Evolutionary conservation across 306 rosid genomes (phyloP), one percentile per base, ranked within the genome.

Genomic region (Citrullus mucosospermus): DNA sequence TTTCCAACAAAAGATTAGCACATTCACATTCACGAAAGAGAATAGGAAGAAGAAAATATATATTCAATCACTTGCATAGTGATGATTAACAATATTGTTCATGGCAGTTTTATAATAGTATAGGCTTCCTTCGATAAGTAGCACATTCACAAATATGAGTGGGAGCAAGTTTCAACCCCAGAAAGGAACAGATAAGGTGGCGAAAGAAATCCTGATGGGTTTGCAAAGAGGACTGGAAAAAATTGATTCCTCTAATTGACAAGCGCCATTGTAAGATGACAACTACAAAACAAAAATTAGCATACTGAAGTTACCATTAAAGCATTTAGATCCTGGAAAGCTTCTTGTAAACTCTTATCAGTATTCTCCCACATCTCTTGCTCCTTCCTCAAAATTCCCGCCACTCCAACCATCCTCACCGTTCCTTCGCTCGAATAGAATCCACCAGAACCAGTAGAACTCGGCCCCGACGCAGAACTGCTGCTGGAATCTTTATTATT

Each of bases 301-400:
- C 38, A 22, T 20, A 70, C 28, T 44, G 55, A 48, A 17, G 80
- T 79, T 88, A 91, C 96, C 99, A 95, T 95, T 34, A 92, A 96
- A 83, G 97, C 97, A 88, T 95, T 95, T 89, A 95, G 86, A 87
- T 95, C 97, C 90, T 88, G 98, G 81, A 95, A 95, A 81, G 98
- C 98, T 2, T 95, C 97, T 80, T 92, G 96, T 89, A 95, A 86
- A 85, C 97, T 95, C 86, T 82, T 92, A 83, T 95, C 98, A 60
- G 98, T 92, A 79, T 92, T 95, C 87, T 95, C 98, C 97, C 97
- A 92, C 93, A 90, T 88, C 82, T 92, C 98, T 89, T 95, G 98
- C 78, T 95, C 99, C 82, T 91, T 95, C 87, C 97, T 92, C 84
- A 95, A 78, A 78, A 95, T 95, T 84, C 99, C 99, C 6, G 99